These are phyloP conservation scores for Pseudohalonectria lignicola DNA, from an alignment of 2,329 filamentous ascomycete genomes.

Conservation along the genomic window DNA sequence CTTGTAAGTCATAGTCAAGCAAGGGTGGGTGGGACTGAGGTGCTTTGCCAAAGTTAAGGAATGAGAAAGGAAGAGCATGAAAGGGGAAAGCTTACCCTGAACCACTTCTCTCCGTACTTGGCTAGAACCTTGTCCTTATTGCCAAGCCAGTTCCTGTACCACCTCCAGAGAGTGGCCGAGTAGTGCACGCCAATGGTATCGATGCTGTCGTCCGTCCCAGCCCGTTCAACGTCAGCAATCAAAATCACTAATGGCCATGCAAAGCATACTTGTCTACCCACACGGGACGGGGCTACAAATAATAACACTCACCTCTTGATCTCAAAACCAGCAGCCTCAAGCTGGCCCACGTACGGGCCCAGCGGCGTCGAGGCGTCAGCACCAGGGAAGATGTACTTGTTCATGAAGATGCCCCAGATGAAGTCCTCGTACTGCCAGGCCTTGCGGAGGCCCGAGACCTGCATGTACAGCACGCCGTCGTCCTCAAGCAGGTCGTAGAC, in stretches of 20 bases:
- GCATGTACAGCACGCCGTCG: slow-evolving; percentile 90
- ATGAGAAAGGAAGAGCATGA: neutral
- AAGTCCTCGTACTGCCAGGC: slow-evolving; percentile 97
- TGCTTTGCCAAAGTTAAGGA: no score
- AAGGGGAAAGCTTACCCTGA: slow-evolving; percentile 54
- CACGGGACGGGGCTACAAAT: no score
- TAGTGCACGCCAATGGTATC: slow-evolving; percentile 97
- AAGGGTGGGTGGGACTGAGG: slow-evolving; percentile 8
- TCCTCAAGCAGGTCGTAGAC: slow-evolving; percentile 94
- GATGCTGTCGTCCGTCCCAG: slow-evolving; percentile 35
- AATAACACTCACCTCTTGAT: slow-evolving; percentile 56
- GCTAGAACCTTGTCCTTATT: slow-evolving; percentile 87
- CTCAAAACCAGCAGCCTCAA: slow-evolving; percentile 83
- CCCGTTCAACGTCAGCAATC: no score
- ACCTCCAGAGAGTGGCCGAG: slow-evolving; percentile 90
- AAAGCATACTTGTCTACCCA: no score
- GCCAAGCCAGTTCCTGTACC: slow-evolving; percentile 97
- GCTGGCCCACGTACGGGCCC: slow-evolving; percentile 71
- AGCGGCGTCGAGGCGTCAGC: slow-evolving; percentile 92
- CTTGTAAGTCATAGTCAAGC: neutral
- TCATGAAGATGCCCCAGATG: slow-evolving; percentile 98
- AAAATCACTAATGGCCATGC: no score
- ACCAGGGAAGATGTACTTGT: slow-evolving; percentile 98
- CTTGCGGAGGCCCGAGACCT: slow-evolving; percentile 89
- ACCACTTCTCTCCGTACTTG: slow-evolving; percentile 95